phyloP scores from a whole-genome alignment of 1,284 basidiomycete species.

The Apiotrichum gamsii region DNA sequence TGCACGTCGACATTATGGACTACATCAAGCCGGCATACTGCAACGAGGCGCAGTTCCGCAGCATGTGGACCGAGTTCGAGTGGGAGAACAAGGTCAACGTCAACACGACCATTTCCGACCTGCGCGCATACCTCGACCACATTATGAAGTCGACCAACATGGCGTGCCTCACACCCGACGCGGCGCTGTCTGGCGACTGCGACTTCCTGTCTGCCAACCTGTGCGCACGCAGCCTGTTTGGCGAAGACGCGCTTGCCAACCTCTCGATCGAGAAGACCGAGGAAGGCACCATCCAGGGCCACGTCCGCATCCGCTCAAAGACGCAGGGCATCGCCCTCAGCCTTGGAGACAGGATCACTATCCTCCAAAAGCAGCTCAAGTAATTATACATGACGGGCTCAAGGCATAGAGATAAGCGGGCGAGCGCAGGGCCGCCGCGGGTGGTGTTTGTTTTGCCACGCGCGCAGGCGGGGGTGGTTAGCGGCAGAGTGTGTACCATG shows the following conservation, averaged over 20 bases:
- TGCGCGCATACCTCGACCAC: slow-evolving; percentile 76
- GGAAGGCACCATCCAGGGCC: slow-evolving; percentile 72
- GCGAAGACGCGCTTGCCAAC: slow-evolving; percentile 97
- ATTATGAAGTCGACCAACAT: slow-evolving; percentile 93
- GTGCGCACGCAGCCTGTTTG: slow-evolving; percentile 85
- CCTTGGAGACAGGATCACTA: slow-evolving; percentile 67
- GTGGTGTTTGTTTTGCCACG: too few relatives aligned
- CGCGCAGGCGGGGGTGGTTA: too few relatives aligned
- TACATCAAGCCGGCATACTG: slow-evolving; percentile 98
- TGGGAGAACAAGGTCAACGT: slow-evolving; percentile 98
- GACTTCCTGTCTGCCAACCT: slow-evolving; percentile 91
- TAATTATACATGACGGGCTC: too few relatives aligned
- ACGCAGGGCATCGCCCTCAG: slow-evolving; percentile 94
- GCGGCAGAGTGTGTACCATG: too few relatives aligned
- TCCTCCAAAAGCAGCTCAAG: slow-evolving; percentile 49
- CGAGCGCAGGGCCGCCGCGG: too few relatives aligned
- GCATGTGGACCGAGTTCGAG: slow-evolving; percentile 97
- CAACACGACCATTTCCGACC: slow-evolving; percentile 69
- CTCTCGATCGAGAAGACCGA: slow-evolving; percentile 87
- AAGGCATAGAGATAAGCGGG: too few relatives aligned
- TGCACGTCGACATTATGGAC: slow-evolving; percentile 99
- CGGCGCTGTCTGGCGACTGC: slow-evolving; percentile 82
- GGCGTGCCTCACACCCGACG: slow-evolving; percentile 91
- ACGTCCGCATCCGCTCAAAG: slow-evolving; percentile 88
- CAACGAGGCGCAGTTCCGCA: slow-evolving; percentile 88